phyloP scores from a whole-genome alignment of 306 rosid genomes.

The Vicia sativa region DNA sequence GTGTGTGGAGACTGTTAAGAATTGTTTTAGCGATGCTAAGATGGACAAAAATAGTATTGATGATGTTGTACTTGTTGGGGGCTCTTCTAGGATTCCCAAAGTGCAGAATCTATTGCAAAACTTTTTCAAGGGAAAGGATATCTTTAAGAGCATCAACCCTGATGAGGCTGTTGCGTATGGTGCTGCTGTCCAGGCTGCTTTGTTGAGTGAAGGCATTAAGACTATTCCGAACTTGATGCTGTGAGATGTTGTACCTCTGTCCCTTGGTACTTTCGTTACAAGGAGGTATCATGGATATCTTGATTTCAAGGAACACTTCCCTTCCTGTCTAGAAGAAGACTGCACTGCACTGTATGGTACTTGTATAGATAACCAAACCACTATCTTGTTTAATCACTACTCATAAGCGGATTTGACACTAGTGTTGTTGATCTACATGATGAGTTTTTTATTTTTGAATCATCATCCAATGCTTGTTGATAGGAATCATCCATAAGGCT shows the following conservation, averaged over 20 bases:
- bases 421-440: no score
- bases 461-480: no score
- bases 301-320: background rate
- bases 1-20: no score
- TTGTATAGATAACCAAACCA: background rate
- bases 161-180: slow-evolving; percentile 30
- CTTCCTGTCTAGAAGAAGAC: background rate
- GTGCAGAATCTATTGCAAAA: background rate
- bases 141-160: background rate
- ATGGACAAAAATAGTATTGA: no score
- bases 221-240: background rate
- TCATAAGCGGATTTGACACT: no score
- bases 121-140: background rate
- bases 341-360: background rate
- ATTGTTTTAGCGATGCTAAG: no score
- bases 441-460: no score
- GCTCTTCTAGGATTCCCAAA: background rate
- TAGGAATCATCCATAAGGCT: no score
- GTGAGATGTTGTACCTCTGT: background rate
- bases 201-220: background rate
- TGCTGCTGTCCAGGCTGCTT: slow-evolving; percentile 13
- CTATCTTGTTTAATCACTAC: no score
- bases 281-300: background rate
- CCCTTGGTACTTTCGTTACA: background rate
- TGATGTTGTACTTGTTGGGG: no score